Evolutionary conservation across 1,284 basidiomycete species (phyloP).

Genomic region (Trametes sp.): DNA sequence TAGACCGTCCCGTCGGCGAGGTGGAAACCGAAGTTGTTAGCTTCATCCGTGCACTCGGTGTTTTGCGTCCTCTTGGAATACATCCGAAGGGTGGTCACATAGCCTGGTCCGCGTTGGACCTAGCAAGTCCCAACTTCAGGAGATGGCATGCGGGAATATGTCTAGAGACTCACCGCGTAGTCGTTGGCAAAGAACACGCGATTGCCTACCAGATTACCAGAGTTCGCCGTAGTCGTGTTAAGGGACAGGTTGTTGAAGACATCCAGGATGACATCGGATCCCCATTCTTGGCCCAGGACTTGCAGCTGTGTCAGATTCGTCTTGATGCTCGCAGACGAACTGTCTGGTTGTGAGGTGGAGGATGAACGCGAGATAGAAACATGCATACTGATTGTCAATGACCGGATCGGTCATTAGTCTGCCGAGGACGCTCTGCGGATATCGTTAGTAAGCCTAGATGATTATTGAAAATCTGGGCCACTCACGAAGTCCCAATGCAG

Average conservation of each 20-base stretch:
- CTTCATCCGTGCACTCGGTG: conserved; percentile 69
- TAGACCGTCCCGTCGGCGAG: conserved; percentile 70
- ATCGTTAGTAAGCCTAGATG: neutral
- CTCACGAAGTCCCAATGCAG: conserved; percentile 75
- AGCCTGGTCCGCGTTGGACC: conserved; percentile 67
- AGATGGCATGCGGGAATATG: neutral
- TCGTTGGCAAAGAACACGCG: conserved; percentile 72
- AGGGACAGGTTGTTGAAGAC: conserved; percentile 51
- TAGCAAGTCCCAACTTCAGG: conserved; percentile 30
- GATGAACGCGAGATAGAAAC: neutral
- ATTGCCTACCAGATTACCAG: conserved; percentile 66
- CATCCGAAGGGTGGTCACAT: conserved; percentile 72
- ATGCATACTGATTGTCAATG: conserved; percentile 59
- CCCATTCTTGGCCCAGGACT: conserved; percentile 60
- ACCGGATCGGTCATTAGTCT: conserved; percentile 71
- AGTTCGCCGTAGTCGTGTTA: conserved; percentile 57
- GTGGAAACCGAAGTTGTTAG: conserved; percentile 76
- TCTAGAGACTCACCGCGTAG: conserved; percentile 60
- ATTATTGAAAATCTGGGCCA: too few species aligned
- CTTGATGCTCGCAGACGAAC: conserved; percentile 62
- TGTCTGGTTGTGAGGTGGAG: conserved; percentile 32
- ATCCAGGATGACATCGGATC: conserved; percentile 50
- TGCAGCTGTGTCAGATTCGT: conserved; percentile 63
- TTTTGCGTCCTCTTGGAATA: conserved; percentile 67
- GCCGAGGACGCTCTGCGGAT: conserved; percentile 61